phyloP scores from a whole-genome alignment of 2,329 filamentous ascomycete genomes.

The Didymella arachidicola region DNA sequence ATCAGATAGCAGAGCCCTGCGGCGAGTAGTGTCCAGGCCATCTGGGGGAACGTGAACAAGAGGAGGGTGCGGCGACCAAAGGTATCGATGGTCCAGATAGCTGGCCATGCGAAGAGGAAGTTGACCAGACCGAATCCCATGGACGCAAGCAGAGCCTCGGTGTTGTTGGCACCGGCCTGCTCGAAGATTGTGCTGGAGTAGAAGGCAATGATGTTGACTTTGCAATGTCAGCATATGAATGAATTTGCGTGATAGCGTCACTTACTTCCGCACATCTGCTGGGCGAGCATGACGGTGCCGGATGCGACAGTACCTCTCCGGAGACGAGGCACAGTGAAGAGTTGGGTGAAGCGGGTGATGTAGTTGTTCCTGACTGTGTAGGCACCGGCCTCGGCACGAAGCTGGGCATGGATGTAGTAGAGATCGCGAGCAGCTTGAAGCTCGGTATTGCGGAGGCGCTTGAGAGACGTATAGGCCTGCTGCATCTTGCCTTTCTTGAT shows the following conservation, averaged over 20 bases:
- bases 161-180: constrained; percentile 52
- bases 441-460: constrained; percentile 43
- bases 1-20: constrained; percentile 63
- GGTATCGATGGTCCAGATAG: constrained; percentile 65
- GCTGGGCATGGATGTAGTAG: constrained; percentile 52
- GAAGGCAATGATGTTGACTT: constrained; percentile 57
- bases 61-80: constrained; percentile 59
- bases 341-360: constrained; percentile 57
- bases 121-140: constrained; percentile 65
- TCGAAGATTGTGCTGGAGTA: constrained; percentile 59
- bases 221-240: neutral
- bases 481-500: constrained; percentile 51
- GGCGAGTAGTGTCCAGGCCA: constrained; percentile 58
- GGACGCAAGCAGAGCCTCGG: constrained; percentile 58
- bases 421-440: constrained; percentile 54
- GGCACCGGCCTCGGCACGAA: constrained; percentile 33
- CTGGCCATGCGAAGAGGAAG: constrained; percentile 66
- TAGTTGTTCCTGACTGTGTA: constrained; percentile 28
- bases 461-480: constrained; percentile 49
- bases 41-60: constrained; percentile 59
- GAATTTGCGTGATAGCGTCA: neutral
- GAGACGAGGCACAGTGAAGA: constrained; percentile 72
- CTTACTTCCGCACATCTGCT: constrained; percentile 63
- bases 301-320: constrained; percentile 76
- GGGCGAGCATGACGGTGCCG: constrained; percentile 75